Conservation (phyloP, 179 eudicot species). For the Actinidia polygama region DNA sequence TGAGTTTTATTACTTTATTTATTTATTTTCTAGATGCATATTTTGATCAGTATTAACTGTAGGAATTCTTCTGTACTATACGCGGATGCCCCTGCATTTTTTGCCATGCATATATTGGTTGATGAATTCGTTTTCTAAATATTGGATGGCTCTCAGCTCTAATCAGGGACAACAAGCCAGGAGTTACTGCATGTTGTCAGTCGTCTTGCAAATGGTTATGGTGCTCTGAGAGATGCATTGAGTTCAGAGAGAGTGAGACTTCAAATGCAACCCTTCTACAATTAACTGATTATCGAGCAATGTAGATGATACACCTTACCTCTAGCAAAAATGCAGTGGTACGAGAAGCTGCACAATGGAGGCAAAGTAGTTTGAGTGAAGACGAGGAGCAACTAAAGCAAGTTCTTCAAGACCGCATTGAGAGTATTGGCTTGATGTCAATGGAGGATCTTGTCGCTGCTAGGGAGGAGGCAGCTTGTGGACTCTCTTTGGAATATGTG, state of each 20-base stretch:
- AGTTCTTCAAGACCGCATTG: conserved; percentile 65
- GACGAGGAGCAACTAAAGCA: conserved; percentile 74
- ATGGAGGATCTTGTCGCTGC: conserved; percentile 70
- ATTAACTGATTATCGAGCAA: background rate
- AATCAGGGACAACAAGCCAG: conserved; percentile 88
- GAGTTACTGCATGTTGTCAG: conserved; percentile 80
- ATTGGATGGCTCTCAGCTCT: conserved; percentile 56
- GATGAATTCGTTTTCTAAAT: background rate
- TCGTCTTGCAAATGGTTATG: conserved; percentile 95
- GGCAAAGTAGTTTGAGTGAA: conserved; percentile 26
- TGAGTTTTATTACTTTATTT: conserved; percentile 29
- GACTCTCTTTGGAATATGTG: conserved; percentile 77
- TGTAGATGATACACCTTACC: conserved; percentile 76
- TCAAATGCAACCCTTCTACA: conserved; percentile 54
- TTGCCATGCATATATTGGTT: background rate
- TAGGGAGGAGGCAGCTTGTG: conserved; percentile 73
- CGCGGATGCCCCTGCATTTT: background rate
- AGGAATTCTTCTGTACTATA: background rate
- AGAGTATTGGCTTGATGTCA: conserved; percentile 67
- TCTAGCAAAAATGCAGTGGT: conserved; percentile 74
- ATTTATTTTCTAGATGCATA: background rate
- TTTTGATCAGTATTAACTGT: background rate
- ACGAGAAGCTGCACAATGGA: conserved; percentile 69
- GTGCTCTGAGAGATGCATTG: conserved; percentile 83
- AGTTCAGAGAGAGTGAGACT: conserved; percentile 73